Percentiles rank a stretch among this genome's conserved stretches.
Conservation (phyloP, 805 yeast genomes). For the Yarrowia sp. region DNA sequence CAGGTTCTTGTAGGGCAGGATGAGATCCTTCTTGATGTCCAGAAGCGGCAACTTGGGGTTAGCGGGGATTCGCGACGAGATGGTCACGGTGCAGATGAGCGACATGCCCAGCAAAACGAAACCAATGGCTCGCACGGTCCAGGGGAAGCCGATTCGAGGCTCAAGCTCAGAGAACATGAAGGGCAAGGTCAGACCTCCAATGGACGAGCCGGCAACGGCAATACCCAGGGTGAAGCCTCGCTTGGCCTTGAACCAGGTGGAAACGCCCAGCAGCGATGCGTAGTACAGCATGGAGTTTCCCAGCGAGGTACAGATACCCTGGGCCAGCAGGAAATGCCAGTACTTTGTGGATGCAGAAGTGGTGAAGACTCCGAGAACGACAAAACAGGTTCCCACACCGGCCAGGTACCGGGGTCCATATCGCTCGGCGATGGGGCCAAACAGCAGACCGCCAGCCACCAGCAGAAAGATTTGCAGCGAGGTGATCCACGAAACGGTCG, state of each 20-base stretch:
- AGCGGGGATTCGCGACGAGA: conserved; percentile 49
- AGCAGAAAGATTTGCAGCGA: conserved; percentile 51
- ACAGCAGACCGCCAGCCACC: conserved; percentile 56
- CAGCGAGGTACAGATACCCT: conserved; percentile 61
- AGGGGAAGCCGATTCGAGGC: conserved; percentile 59
- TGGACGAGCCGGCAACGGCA: conserved; percentile 69
- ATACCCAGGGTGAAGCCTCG: conserved; percentile 68
- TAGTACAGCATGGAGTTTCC: conserved; percentile 54
- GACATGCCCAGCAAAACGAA: conserved; percentile 46
- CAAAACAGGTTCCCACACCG: conserved; percentile 55
- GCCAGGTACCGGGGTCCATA: conserved; percentile 60
- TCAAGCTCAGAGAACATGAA: conserved; percentile 58
- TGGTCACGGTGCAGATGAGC: conserved; percentile 48
- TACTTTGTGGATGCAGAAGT: conserved; percentile 58
- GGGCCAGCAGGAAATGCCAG: conserved; percentile 66
- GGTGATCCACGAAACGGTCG: conserved; percentile 74
- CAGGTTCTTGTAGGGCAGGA: conserved; percentile 19
- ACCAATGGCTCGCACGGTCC: conserved; percentile 64
- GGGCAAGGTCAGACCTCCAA: conserved; percentile 71
- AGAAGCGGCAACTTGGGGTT: conserved; percentile 43
- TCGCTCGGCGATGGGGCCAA: conserved; percentile 62
- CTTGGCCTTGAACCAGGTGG: conserved; percentile 66
- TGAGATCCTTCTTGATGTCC: conserved; percentile 42
- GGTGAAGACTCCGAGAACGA: conserved; percentile 59
- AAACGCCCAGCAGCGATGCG: conserved; percentile 57